These are phyloP conservation scores for Coniella vitis DNA, from an alignment of 2,329 filamentous ascomycete species.

Conservation along the genomic window DNA sequence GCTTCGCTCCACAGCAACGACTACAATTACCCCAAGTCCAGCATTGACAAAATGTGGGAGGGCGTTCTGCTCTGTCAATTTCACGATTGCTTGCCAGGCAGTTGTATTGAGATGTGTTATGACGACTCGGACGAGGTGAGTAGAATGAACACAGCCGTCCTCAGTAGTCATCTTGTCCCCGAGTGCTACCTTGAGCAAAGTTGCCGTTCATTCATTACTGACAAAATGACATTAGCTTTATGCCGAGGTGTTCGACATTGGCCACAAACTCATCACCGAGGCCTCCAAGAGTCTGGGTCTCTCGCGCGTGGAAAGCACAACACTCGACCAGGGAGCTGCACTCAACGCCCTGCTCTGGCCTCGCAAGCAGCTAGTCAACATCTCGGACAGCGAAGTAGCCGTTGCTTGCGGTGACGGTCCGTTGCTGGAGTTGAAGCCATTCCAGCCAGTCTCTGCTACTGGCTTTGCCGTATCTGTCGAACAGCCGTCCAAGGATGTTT, in stretches of 20 bases:
- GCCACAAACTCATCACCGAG: constrained; percentile 63
- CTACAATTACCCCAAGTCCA: constrained; percentile 88
- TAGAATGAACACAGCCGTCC: neutral
- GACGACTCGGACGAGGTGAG: constrained; percentile 79
- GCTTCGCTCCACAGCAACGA: constrained; percentile 65
- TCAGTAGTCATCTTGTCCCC: neutral
- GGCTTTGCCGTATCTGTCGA: constrained; percentile 43
- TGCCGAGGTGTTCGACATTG: constrained; percentile 71
- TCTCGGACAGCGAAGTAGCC: constrained; percentile 47
- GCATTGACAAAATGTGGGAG: constrained; percentile 97
- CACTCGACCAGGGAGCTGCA: constrained; percentile 48
- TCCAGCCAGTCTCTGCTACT: constrained; percentile 38
- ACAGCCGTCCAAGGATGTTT: constrained; percentile 53
- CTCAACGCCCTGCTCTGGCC: constrained; percentile 87
- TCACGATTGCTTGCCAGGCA: constrained; percentile 93
- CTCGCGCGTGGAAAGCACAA: constrained; percentile 32
- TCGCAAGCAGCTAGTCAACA: constrained; percentile 64
- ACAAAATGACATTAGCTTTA: constrained; percentile 55
- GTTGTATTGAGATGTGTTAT: constrained; percentile 96
- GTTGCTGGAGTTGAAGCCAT: constrained; percentile 42
- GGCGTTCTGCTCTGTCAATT: constrained; percentile 87
- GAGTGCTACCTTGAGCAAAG: no score
- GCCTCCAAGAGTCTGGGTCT: constrained; percentile 63
- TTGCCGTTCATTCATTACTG: neutral
- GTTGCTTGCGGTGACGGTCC: constrained; percentile 52